phyloP scores from a whole-genome alignment of 164 flowering plant genomes.

The Platanus orientalis region DNA sequence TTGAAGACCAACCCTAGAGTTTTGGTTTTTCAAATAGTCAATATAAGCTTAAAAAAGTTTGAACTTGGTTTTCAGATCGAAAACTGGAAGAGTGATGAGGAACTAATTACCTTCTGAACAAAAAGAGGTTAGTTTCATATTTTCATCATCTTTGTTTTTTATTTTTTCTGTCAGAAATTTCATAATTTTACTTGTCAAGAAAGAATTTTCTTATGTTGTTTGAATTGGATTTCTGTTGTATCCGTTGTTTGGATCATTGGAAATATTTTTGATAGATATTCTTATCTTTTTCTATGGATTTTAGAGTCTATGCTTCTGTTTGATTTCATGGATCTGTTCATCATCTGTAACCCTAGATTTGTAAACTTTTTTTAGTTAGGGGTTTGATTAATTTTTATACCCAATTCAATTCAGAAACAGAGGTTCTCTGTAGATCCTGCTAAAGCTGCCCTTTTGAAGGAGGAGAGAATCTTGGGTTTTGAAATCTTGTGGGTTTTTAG shows the following conservation, averaged over 20 bases:
- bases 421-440: background rate
- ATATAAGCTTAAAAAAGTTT: background rate
- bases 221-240: background rate
- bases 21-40: background rate
- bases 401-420: slow-evolving; percentile 10
- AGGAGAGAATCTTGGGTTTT: slow-evolving; percentile 9
- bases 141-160: background rate
- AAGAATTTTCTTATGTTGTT: slow-evolving; percentile 5
- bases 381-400: slow-evolving; percentile 5
- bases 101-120: background rate
- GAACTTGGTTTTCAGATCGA: slow-evolving; percentile 10
- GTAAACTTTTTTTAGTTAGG: background rate
- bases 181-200: no score
- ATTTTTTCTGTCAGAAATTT: background rate
- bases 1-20: slow-evolving; percentile 21
- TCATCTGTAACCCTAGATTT: slow-evolving; percentile 4
- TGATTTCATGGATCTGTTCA: slow-evolving; percentile 6
- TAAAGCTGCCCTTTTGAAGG: background rate
- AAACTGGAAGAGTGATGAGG: background rate
- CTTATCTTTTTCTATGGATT: no score
- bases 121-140: slow-evolving; percentile 14
- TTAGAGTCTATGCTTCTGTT: background rate
- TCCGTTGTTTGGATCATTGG: background rate
- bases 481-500: slow-evolving; percentile 7
- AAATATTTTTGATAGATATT: no score